Percentiles rank a stretch among this genome's conserved stretches.
Evolutionary conservation across 352 stramenopile genomes (phyloP).

Genomic region (Phytopythium aichiense): DNA sequence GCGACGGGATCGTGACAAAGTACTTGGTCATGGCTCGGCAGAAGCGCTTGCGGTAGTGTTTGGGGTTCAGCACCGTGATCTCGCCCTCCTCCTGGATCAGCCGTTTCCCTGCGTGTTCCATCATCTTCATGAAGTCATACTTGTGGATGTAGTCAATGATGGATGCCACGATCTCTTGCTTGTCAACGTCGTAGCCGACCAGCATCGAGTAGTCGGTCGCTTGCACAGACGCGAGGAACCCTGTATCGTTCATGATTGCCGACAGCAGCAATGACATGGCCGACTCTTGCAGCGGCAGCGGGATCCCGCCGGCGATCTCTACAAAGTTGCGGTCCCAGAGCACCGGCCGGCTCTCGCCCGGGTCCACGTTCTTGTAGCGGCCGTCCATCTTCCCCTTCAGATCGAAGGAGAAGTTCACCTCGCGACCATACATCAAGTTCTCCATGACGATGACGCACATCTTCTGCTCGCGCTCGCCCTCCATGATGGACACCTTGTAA

Average conservation of each 20-base stretch:
- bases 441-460: constrained; percentile 90
- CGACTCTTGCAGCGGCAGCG: constrained; percentile 78
- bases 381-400: constrained; percentile 88
- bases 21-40: constrained; percentile 88
- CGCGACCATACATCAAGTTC: constrained; percentile 82
- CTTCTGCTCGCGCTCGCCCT: constrained; percentile 62
- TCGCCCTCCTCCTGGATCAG: constrained; percentile 87
- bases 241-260: constrained; percentile 83
- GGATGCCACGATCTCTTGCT: constrained; percentile 81
- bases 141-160: constrained; percentile 92
- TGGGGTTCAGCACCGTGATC: constrained; percentile 85
- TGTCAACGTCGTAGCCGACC: constrained; percentile 82
- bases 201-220: constrained; percentile 88
- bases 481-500: constrained; percentile 78
- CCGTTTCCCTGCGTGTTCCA: constrained; percentile 85
- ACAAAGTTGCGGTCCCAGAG: constrained; percentile 88
- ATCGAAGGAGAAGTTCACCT: constrained; percentile 86
- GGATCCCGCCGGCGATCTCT: constrained; percentile 78
- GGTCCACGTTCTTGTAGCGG: constrained; percentile 48
- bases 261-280: constrained; percentile 76
- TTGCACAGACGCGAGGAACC: constrained; percentile 80
- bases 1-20: constrained; percentile 83
- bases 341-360: constrained; percentile 36
- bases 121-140: constrained; percentile 90
- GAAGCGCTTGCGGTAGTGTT: constrained; percentile 85